Percentiles rank a stretch among this genome's conserved stretches.
Evolutionary conservation across 2,329 filamentous ascomycete species (phyloP).

Genomic region (Epichloe uncinata): DNA sequence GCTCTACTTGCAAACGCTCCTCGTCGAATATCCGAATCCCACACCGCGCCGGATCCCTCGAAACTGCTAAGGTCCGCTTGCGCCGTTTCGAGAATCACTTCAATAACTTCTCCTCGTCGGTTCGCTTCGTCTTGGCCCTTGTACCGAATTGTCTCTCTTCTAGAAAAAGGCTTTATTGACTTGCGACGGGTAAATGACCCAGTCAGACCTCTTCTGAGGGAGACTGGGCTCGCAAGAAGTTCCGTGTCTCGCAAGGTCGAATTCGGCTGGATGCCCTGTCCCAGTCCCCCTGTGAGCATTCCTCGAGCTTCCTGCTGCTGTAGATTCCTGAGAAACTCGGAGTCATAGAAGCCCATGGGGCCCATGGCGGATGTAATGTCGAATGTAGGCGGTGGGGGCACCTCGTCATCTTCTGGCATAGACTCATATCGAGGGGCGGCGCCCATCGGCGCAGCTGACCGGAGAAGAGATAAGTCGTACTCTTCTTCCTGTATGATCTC

Average conservation of each 20-base stretch:
- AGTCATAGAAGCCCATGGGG: constrained; percentile 30
- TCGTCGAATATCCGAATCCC: constrained; percentile 19
- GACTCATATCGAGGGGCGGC: constrained; percentile 19
- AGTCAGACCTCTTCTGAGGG: constrained; percentile 22
- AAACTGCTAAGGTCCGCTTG: constrained; percentile 40
- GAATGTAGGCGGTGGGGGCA: constrained; percentile 20
- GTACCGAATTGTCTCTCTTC: constrained; percentile 30
- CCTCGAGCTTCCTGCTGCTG: constrained; percentile 42
- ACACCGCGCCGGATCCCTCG: constrained; percentile 25
- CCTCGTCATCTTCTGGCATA: constrained; percentile 17
- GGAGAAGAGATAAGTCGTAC: constrained; percentile 30
- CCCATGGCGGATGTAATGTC: constrained; percentile 34
- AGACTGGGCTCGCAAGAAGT: constrained; percentile 27
- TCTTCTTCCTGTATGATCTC: constrained; percentile 25
- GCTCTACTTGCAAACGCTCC: constrained; percentile 25
- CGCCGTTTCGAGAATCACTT: constrained; percentile 36
- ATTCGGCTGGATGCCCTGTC: constrained; percentile 36
- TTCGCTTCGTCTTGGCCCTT: constrained; percentile 47
- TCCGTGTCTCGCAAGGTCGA: constrained; percentile 35
- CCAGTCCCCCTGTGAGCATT: constrained; percentile 43
- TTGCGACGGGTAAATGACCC: constrained; percentile 28
- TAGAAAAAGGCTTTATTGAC: constrained; percentile 12
- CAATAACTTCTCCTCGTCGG: constrained; percentile 43
- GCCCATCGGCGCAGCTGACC: constrained; percentile 27
- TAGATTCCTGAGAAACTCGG: constrained; percentile 29